Conservation (phyloP, 306 rosid species). For the Spatholobus suberectus region DNA sequence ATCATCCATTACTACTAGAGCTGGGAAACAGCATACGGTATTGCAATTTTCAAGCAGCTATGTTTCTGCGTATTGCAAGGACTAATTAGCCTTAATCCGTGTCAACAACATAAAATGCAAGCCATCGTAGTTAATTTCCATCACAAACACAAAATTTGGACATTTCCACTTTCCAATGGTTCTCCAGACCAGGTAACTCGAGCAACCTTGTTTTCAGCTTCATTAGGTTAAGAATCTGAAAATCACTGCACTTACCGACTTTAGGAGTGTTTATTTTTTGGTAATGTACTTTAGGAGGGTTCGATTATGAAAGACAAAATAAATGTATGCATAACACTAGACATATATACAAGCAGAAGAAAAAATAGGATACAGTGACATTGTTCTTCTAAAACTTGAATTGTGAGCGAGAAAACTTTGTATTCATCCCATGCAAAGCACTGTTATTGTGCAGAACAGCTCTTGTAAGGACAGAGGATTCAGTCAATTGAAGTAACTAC, state of each 20-base stretch:
- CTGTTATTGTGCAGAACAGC: slow-evolving; percentile 6
- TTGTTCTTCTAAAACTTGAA: slow-evolving; percentile 1
- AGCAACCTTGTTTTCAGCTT: not conserved
- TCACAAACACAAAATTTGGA: not conserved
- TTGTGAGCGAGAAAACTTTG: not conserved
- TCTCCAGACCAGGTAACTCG: not conserved
- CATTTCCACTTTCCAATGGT: not conserved
- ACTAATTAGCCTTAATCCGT: not conserved
- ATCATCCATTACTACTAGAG: not conserved
- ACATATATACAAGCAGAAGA: not conserved
- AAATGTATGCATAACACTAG: not conserved
- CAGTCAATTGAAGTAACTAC: slow-evolving; percentile 43
- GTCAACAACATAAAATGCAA: not conserved
- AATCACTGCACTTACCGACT: not conserved
- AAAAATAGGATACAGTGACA: not conserved
- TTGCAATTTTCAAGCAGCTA: not conserved
- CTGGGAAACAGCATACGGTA: not conserved
- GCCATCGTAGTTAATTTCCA: not conserved
- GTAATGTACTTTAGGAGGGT: not conserved
- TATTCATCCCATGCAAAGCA: not conserved
- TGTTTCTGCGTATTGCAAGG: not conserved
- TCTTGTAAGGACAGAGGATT: not conserved
- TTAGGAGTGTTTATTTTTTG: not conserved
- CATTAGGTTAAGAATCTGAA: slow-evolving; percentile 4
- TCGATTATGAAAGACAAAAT: not conserved